Base-by-base conservation (phyloP, 2,329 filamentous ascomycete species). In the Parastagonospora avenae region DNA sequence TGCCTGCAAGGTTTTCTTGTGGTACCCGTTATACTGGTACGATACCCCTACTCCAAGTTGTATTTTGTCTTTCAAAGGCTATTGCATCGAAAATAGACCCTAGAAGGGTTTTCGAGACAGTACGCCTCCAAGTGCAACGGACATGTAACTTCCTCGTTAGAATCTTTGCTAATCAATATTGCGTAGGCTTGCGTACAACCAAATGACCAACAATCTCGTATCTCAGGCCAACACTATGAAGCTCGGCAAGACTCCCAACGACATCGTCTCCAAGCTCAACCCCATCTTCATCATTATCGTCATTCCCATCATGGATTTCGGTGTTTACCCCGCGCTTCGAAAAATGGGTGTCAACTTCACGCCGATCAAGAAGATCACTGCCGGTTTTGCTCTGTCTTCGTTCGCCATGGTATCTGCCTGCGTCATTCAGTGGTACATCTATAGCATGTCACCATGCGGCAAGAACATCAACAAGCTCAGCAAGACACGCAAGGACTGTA, bases 201-300 rank as follows among this genome's bases (percentile, higher is more conserved):
- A 89, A 61, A 85, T 89, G 74, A 84, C 81, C 15, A 82, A 79
- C 67, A 89, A 87, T 73, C 82, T 88, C 48, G 83, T 86, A 59
- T 86, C 85, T 5, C 88, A 91, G 74, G 87, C 86, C 15, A 80
- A 80, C 10, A 85, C 85, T 40, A 85, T 90, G 88, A 71, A 82
- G 42, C 81, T 87, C 2, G 79, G 88, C 63, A 86, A 86, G 10
- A 82, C 90, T 1, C 90, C 89, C 60, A 92, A 92, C 77, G 89
- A 92, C 65, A 78, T 92, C 46, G 83, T 92, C 63, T 82, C 87
- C 66, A 92, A 91, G 74, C 79, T 92, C 28, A 87, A 92, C 73
- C 88, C 89, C 2, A 85, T 92, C 60, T 85, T 87, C 40, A 84
- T 92, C 55, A 83, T 92, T 62, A 85, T 92, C 66, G 83, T 92